Conservation (phyloP, 176 grass and related monocot genomes). For the Alopecurus myosuroides region DNA sequence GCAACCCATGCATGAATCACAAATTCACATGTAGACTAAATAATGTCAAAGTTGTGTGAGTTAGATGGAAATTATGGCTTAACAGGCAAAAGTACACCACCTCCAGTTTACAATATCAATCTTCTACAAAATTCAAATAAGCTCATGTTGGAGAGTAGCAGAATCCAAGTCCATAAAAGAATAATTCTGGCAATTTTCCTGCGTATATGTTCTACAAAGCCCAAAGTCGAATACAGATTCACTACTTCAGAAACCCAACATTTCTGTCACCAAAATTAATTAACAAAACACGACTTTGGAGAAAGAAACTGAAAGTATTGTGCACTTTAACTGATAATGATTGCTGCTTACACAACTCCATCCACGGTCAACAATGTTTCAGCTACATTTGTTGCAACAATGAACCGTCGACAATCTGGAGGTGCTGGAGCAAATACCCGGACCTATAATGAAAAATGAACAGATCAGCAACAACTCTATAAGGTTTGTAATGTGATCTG, state of each 20-base stretch:
- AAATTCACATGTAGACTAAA: not conserved
- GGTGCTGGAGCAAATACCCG: constrained; percentile 81
- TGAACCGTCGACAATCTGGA: constrained; percentile 83
- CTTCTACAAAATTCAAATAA: constrained; percentile 6
- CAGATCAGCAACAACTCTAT: constrained; percentile 17
- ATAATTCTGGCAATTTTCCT: not conserved
- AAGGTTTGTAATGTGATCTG: not conserved
- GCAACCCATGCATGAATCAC: constrained; percentile 7
- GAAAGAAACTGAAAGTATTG: constrained; percentile 22
- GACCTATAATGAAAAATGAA: constrained; percentile 40
- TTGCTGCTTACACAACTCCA: constrained; percentile 94
- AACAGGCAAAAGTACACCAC: not conserved
- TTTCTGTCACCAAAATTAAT: constrained; percentile 6
- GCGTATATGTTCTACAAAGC: constrained; percentile 4
- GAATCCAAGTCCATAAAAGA: not conserved
- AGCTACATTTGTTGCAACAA: constrained; percentile 98
- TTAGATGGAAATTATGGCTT: constrained; percentile 5
- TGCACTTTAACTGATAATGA: constrained; percentile 38
- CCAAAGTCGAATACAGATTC: not conserved
- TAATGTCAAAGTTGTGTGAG: not conserved
- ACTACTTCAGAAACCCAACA: constrained; percentile 6
- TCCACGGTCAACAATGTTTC: constrained; percentile 98
- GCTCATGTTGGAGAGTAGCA: not conserved
- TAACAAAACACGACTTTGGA: not conserved
- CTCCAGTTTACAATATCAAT: not conserved